Base-by-base conservation (phyloP, 1,284 basidiomycete genomes). In the Wolfiporia cocos region DNA sequence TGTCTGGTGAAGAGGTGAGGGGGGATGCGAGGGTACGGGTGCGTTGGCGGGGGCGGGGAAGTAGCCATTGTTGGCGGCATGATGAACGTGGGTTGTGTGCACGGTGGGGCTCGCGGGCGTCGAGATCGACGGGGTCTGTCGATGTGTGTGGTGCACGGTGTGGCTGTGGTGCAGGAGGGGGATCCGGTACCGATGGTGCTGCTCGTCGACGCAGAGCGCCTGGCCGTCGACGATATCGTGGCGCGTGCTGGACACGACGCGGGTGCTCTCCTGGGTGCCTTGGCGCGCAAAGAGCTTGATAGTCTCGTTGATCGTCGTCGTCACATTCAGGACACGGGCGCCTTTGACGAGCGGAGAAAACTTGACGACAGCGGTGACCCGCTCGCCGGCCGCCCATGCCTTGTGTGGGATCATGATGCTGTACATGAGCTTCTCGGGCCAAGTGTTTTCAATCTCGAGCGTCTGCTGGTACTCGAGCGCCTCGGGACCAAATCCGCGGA, bases 341-440 rank as follows among this genome's bases (percentile, higher is more conserved):
- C 93, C 93, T 62, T 97, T 96, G 30, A 75, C 69, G 9, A 95
- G 68, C 0, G 93, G 92, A 39, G 81, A 81, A 59, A 95, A 90
- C 62, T 94, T 95, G 64, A 92, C 74, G 17, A 86, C 69, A 0
- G 89, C 83, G 0, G 83, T 85, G 42, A 95, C 69, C 12, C 73
- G 75, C 63, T 95, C 92, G 4, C 92, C 92, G 0, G 85, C 87
- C 0, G 91, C 89, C 78, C 88, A 96, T 0, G 92, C 93, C 60
- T 90, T 92, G 69, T 90, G 86, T 0, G 88, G 88, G 34, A 92
- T 64, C 70, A 86, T 78, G 55, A 94, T 78, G 5, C 84, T 82
- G 64, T 93, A 93, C 87, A 92, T 92, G 61, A 94, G 69, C 67
- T 95, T 97, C 30, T 87, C 86, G 0, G 93, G 92, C 93, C 93